A percentile compares a stretch with the other conserved stretches of the same genome.
Evolutionary conservation across 371 early-diverging fungal species (phyloP).

Genomic region (Syncephalastrum monosporum): DNA sequence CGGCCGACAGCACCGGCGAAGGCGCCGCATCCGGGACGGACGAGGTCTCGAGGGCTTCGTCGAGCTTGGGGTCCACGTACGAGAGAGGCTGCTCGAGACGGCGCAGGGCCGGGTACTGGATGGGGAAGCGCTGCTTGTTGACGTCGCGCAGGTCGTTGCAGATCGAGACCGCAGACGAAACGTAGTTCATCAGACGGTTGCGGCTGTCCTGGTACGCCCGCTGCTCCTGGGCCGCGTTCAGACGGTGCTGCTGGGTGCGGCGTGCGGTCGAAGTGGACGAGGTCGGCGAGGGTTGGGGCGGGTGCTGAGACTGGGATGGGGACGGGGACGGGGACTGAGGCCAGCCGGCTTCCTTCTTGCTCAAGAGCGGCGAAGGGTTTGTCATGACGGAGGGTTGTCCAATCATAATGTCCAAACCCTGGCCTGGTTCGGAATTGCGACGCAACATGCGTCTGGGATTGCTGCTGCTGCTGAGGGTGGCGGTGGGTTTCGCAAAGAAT

Average conservation of each 20-base stretch:
- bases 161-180: conserved; percentile 54
- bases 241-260: conserved; percentile 41
- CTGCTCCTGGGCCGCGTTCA: conserved; percentile 57
- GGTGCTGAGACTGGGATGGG: conserved; percentile 4
- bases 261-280: conserved; percentile 19
- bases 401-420: no score
- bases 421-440: no score
- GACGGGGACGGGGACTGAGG: no score
- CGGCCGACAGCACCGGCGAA: conserved; percentile 25
- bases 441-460: no score
- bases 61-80: conserved; percentile 22
- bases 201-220: conserved; percentile 71
- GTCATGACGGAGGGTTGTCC: no score
- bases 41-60: conserved; percentile 33
- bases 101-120: conserved; percentile 62
- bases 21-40: conserved; percentile 36
- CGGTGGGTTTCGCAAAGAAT: no score
- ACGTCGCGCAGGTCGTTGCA: conserved; percentile 63
- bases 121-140: conserved; percentile 62
- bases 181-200: conserved; percentile 62
- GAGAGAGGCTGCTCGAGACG: conserved; percentile 34
- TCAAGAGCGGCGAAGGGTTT: no score
- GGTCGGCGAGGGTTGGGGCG: conserved; percentile 23
- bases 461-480: no score
- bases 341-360: no score